Conservation (phyloP, 176 grass and related monocot genomes). For the Alloteropsis semialata region DNA sequence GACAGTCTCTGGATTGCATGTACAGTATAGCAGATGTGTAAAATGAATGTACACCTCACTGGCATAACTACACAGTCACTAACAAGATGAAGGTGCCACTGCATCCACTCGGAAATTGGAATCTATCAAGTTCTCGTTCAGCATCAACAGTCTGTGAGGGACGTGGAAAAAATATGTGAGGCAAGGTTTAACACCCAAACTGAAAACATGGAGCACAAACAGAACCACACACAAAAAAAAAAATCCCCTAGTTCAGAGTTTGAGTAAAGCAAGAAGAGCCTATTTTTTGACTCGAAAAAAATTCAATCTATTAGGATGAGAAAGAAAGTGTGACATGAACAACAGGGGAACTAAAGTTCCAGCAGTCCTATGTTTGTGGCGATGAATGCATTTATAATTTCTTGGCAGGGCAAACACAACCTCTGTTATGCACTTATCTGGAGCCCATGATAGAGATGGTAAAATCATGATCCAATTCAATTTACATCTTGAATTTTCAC, state of each 20-base stretch:
- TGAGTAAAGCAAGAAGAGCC: not conserved
- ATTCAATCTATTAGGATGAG: not conserved
- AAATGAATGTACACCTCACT: constrained; percentile 24
- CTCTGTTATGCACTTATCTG: not conserved
- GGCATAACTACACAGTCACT: constrained; percentile 6
- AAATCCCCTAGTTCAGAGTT: not conserved
- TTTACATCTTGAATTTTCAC: not conserved
- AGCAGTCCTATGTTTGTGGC: not conserved
- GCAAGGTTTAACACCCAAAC: not conserved
- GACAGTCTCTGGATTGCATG: not conserved
- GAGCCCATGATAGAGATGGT: not conserved
- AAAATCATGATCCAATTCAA: not conserved
- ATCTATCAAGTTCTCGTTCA: not conserved
- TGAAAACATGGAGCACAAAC: not conserved
- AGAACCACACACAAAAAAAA: not conserved
- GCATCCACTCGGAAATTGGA: not conserved
- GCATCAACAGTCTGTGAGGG: constrained; percentile 19
- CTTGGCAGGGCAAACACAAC: not conserved
- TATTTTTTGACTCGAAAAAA: not conserved
- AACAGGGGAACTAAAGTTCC: not conserved
- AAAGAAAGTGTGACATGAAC: not conserved
- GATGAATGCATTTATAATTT: not conserved
- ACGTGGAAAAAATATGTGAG: not conserved
- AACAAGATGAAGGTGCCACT: not conserved
- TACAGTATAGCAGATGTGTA: constrained; percentile 5